Conservation (phyloP, 192 early-diverging fungal genomes). For the Cetraspora pellucida region DNA sequence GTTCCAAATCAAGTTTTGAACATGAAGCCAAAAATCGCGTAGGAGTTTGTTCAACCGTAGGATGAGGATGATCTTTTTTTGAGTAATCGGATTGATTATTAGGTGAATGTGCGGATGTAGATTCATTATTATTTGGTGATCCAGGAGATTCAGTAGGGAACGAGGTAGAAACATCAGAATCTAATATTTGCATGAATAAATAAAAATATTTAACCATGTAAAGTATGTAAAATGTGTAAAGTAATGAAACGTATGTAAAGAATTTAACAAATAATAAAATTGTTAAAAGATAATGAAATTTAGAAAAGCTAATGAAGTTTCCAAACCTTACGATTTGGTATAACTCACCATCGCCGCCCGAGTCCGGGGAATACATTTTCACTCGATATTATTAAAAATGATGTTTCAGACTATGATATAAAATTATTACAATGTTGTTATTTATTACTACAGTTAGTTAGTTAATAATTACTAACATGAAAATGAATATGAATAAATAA, state of each 20-base stretch:
- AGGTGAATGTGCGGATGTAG: background rate
- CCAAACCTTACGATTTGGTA: background rate
- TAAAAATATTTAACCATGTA: too few species aligned
- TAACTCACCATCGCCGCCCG: background rate
- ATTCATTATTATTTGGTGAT: background rate
- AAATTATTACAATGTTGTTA: background rate
- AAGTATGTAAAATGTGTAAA: too few species aligned
- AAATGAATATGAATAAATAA: background rate
- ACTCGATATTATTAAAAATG: too few species aligned
- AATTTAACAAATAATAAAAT: background rate
- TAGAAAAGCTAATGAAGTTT: background rate
- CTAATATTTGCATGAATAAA: too few species aligned
- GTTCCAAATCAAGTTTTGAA: conserved; percentile 78
- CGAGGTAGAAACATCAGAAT: conserved; percentile 3
- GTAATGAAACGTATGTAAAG: too few species aligned
- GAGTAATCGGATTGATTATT: background rate
- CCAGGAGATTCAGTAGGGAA: background rate
- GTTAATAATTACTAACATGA: background rate
- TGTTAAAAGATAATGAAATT: background rate
- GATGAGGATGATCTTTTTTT: background rate
- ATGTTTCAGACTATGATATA: background rate
- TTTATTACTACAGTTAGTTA: background rate
- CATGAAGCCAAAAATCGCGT: conserved; percentile 33
- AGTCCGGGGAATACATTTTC: too few species aligned
- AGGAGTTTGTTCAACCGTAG: conserved; percentile 24